These are phyloP conservation scores for Aspergillus sp. DNA, from an alignment of 2,329 filamentous ascomycete species.

Conservation along the genomic window DNA sequence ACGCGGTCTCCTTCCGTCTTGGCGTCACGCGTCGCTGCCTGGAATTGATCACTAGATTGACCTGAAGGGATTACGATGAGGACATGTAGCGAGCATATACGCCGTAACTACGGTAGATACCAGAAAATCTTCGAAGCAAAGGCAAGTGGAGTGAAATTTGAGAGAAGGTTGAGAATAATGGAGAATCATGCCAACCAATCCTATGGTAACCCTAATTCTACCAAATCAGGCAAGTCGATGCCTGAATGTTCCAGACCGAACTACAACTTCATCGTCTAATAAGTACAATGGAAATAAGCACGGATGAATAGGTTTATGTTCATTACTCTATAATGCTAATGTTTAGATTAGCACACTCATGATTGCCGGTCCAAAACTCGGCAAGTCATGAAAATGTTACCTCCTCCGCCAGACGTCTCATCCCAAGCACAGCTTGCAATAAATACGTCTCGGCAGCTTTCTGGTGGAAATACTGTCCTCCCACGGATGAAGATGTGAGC, in stretches of 20 bases:
- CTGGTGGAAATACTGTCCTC: neutral
- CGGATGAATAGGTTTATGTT: slow-evolving; percentile 1
- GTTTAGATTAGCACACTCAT: slow-evolving; percentile 36
- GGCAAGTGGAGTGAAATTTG: too few relatives aligned
- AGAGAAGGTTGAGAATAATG: too few relatives aligned
- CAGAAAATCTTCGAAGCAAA: too few relatives aligned
- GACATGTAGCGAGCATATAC: too few relatives aligned
- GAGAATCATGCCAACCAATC: too few relatives aligned
- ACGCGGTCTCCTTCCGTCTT: neutral
- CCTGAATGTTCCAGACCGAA: too few relatives aligned
- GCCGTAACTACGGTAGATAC: too few relatives aligned
- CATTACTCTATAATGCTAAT: slow-evolving; percentile 35
- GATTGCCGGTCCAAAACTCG: slow-evolving; percentile 11
- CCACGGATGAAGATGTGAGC: neutral
- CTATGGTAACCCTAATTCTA: too few relatives aligned
- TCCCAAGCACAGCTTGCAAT: slow-evolving; percentile 13
- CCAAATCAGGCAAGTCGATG: too few relatives aligned
- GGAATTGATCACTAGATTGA: too few relatives aligned
- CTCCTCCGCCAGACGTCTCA: slow-evolving; percentile 11
- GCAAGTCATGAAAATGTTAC: slow-evolving; percentile 5
- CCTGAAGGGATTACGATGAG: too few relatives aligned
- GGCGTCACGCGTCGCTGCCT: slow-evolving; percentile 1
- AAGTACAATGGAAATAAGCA: too few relatives aligned
- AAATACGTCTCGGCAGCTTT: neutral
- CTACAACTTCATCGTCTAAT: neutral